Conservation (phyloP, 306 rosid species). For the Glycine tomentella region DNA sequence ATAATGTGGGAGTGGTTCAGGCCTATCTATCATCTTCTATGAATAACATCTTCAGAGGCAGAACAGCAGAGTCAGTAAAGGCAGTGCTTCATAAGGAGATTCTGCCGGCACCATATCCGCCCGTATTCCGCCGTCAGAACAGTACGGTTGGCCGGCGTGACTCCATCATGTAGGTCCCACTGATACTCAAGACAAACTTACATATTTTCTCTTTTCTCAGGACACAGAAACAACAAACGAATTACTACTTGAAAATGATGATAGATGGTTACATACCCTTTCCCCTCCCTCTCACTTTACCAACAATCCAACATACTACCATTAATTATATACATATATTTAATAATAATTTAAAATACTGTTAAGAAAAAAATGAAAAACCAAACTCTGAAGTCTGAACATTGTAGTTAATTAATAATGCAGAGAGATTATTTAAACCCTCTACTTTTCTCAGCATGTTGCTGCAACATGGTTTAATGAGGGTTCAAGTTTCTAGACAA, state of each 20-base stretch:
- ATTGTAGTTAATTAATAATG: background rate
- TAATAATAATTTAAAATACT: too few species aligned
- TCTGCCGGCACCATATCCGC: constrained; percentile 59
- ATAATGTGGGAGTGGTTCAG: background rate
- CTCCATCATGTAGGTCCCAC: constrained; percentile 33
- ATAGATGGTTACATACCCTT: background rate
- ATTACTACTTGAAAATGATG: background rate
- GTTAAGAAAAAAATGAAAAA: background rate
- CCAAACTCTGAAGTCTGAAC: background rate
- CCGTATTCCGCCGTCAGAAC: constrained; percentile 48
- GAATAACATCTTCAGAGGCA: constrained; percentile 11
- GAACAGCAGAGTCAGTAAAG: background rate
- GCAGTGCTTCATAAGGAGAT: constrained; percentile 39
- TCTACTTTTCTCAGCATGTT: constrained; percentile 35
- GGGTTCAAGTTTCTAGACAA: constrained; percentile 37
- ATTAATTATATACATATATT: too few species aligned
- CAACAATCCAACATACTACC: background rate
- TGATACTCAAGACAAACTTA: background rate
- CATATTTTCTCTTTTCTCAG: background rate
- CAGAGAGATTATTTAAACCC: constrained; percentile 11
- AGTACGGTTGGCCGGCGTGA: constrained; percentile 56
- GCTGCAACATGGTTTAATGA: background rate
- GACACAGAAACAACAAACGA: background rate
- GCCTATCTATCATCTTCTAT: background rate
- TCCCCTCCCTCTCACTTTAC: background rate